phyloP scores from a whole-genome alignment of 2,329 filamentous ascomycete genomes.

The Fusarium sp. region DNA sequence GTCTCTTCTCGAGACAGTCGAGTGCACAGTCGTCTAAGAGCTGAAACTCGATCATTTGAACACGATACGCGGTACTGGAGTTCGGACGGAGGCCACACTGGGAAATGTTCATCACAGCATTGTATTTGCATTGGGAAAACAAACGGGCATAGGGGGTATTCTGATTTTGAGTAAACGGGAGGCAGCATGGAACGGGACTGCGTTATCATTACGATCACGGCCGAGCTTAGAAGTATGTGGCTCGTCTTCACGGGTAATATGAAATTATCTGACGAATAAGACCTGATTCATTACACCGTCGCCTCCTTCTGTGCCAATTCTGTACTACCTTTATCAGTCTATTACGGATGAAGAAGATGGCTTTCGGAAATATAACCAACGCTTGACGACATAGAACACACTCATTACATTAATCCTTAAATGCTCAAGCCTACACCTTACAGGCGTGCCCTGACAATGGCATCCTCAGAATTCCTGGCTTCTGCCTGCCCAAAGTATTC shows the following conservation, averaged over 20 bases:
- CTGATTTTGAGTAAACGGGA: background rate
- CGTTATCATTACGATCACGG: background rate
- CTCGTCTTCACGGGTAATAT: background rate
- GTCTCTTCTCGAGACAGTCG: conserved; percentile 52
- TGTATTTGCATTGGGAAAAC: background rate
- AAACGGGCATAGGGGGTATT: background rate
- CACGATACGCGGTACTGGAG: background rate
- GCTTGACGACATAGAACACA: background rate
- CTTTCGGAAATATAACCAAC: background rate
- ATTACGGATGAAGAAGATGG: background rate
- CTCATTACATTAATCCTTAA: background rate
- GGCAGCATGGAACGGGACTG: background rate
- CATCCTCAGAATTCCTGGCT: conserved; percentile 56
- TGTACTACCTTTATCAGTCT: too few relatives aligned
- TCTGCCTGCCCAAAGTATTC: conserved; percentile 76
- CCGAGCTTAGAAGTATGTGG: background rate
- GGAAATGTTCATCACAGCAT: background rate
- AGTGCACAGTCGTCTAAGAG: conserved; percentile 10
- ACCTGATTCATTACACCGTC: background rate
- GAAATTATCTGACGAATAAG: background rate
- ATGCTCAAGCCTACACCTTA: conserved; percentile 43
- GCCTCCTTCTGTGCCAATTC: background rate
- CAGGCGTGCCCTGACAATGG: conserved; percentile 65
- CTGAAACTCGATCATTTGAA: background rate
- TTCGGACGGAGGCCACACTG: background rate